phyloP scores from a whole-genome alignment of 805 yeast genomes.

The Wilhelminamyces savonicus region DNA sequence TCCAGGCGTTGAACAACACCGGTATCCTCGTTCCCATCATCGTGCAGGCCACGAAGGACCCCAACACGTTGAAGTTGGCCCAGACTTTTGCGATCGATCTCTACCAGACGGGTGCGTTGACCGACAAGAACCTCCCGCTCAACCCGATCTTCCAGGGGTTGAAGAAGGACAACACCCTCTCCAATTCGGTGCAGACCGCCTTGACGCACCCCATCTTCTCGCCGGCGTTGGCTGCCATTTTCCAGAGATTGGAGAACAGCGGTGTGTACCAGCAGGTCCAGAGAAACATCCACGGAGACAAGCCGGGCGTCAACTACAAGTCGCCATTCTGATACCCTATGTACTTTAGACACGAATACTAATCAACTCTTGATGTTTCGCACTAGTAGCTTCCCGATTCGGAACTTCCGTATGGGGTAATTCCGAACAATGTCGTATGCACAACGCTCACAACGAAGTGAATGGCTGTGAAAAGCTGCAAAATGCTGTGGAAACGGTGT shows the following conservation, averaged over 20 bases:
- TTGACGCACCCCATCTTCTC: slow-evolving; percentile 24
- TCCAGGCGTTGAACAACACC: slow-evolving; percentile 25
- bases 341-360: too few relatives aligned
- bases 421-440: too few relatives aligned
- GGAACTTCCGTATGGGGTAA: too few relatives aligned
- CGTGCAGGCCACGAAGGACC: slow-evolving; percentile 18
- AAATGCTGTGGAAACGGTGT: too few relatives aligned
- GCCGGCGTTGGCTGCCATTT: slow-evolving; percentile 25
- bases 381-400: too few relatives aligned
- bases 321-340: too few relatives aligned
- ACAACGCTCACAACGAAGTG: too few relatives aligned
- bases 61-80: slow-evolving; percentile 11
- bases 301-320: too few relatives aligned
- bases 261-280: slow-evolving; percentile 27
- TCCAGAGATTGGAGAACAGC: slow-evolving; percentile 20
- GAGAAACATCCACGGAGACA: slow-evolving; percentile 25
- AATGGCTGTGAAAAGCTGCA: too few relatives aligned
- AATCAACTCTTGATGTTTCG: too few relatives aligned
- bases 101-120: slow-evolving; percentile 27
- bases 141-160: slow-evolving; percentile 13
- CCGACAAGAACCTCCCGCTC: slow-evolving; percentile 17
- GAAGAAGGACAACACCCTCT: slow-evolving; percentile 16
- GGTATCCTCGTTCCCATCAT: slow-evolving; percentile 21
- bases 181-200: slow-evolving; percentile 15
- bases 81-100: slow-evolving; percentile 18